Percentiles rank a stretch among this genome's conserved stretches.
These are phyloP conservation scores for Penicillium vulpinum DNA, from an alignment of 2,329 filamentous ascomycete species.

Conservation along the genomic window DNA sequence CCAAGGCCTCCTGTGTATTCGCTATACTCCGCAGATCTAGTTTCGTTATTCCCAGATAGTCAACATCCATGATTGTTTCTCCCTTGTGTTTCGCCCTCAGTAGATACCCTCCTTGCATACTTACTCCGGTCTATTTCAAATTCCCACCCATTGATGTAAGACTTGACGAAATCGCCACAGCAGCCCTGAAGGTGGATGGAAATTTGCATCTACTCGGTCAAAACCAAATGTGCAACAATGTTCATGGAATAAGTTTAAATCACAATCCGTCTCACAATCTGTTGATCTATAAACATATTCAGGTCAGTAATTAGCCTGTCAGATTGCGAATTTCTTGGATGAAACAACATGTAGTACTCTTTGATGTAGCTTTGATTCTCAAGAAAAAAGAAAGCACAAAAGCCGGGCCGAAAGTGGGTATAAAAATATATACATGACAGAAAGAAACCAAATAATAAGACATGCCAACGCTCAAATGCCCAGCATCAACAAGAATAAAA, in stretches of 20 bases:
- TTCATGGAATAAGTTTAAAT: neutral
- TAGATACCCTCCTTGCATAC: slow-evolving; percentile 1
- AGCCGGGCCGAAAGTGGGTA: neutral
- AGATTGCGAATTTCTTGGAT: neutral
- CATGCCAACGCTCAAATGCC: neutral
- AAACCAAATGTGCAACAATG: neutral
- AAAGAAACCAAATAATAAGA: neutral
- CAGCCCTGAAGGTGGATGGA: too few relatives aligned
- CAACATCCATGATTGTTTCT: neutral
- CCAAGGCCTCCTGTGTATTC: neutral
- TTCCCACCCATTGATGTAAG: neutral
- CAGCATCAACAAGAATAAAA: neutral
- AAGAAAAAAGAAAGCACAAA: neutral
- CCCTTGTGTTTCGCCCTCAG: neutral
- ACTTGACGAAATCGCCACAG: neutral
- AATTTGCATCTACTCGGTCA: neutral
- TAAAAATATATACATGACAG: neutral
- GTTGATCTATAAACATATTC: neutral
- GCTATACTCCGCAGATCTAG: neutral
- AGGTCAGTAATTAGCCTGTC: neutral
- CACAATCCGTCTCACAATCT: neutral
- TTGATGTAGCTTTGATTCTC: neutral
- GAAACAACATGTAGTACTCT: neutral
- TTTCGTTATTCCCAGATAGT: neutral
- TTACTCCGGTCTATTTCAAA: slow-evolving; percentile 5